These are phyloP conservation scores for Saccharomyces cerevisiae DNA, from an alignment of 805 yeast species.

Conservation along the genomic window DNA sequence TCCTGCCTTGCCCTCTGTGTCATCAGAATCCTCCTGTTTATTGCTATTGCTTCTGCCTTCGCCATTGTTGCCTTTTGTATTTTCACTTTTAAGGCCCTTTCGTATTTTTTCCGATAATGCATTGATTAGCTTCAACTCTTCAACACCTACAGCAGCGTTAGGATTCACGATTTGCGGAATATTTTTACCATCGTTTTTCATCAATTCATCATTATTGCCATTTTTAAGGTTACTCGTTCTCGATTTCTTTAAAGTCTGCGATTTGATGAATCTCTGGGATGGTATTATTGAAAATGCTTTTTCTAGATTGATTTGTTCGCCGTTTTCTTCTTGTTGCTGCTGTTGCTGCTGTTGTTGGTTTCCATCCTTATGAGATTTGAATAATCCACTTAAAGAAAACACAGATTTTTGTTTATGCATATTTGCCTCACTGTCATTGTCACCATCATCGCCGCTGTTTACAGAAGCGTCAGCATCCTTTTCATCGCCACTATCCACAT, in stretches of 20 bases:
- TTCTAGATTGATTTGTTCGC: slow-evolving; percentile 2
- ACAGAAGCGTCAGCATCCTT: background rate
- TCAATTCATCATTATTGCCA: slow-evolving; percentile 1
- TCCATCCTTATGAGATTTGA: slow-evolving; percentile 13
- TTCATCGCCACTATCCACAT: slow-evolving; percentile 1
- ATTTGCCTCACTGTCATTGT: background rate
- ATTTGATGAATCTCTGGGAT: slow-evolving; percentile 1
- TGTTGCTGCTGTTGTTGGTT: background rate
- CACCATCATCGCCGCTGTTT: slow-evolving; percentile 3
- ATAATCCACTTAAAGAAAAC: slow-evolving; percentile 19
- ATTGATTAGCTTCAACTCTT: slow-evolving; percentile 42
- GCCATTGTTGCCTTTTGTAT: background rate
- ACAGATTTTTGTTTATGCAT: slow-evolving; percentile 7
- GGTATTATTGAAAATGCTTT: slow-evolving; percentile 11
- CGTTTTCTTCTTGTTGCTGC: background rate
- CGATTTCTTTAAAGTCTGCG: background rate
- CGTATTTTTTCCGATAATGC: slow-evolving; percentile 42
- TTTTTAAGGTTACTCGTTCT: background rate
- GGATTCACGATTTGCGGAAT: slow-evolving; percentile 21
- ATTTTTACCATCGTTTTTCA: slow-evolving; percentile 3
- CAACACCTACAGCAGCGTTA: slow-evolving; percentile 42
- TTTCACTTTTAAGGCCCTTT: slow-evolving; percentile 30
- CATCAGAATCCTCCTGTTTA: background rate
- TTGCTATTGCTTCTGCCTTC: background rate
- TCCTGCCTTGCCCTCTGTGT: background rate